Base-by-base conservation (phyloP, 805 yeast genomes). In the Candida endomychidarum region DNA sequence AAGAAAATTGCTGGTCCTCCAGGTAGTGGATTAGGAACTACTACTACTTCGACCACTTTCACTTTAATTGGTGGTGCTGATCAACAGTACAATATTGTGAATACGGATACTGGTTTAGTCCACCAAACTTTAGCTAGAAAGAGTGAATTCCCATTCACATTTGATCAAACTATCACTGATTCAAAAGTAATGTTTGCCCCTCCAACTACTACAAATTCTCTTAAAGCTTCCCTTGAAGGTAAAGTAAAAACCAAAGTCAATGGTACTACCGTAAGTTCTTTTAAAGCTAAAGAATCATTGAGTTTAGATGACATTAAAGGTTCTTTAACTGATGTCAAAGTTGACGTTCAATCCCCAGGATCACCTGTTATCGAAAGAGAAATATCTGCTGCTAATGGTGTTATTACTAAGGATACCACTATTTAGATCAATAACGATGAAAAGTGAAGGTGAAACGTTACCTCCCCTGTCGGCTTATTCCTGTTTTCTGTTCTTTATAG, bases 311-410 rank as follows among this genome's bases (percentile, higher is more conserved):
- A 34, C 14, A 38, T 46, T 9, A 33, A 33, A 20, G 50, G 52
- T 14, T 37, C 47, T 16, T 14, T 31, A n/a, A 42, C 49, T 12
- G 45, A 48, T 16, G 33, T 48, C 30, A 39, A 44, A 34, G 45
- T 40, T 15, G 15, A 40, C 23, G 34, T 58, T 20, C 60, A 64
- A 17, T 65, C 65, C n/a, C 63, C 74, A 17, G 80, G 69, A 56
- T 67, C 63, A 9, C 45, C 72, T 4, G 56, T 79, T 30, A 77
- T 76, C 54, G 67, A 75, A 14, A 44, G 43, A 45, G 50, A 46
- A 37, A 42, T 48, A 12, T 38, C 44, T 34, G 50, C 48, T 24
- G 19, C 41, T 17, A 48, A 48, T 29, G 52, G 52, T 28, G 40
- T 44, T n/a, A 40, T 46, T 23, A 46, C 42, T 27, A 46, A 48